Conservation (phyloP, 2,329 filamentous ascomycete genomes). For the Cercospora canescens region DNA sequence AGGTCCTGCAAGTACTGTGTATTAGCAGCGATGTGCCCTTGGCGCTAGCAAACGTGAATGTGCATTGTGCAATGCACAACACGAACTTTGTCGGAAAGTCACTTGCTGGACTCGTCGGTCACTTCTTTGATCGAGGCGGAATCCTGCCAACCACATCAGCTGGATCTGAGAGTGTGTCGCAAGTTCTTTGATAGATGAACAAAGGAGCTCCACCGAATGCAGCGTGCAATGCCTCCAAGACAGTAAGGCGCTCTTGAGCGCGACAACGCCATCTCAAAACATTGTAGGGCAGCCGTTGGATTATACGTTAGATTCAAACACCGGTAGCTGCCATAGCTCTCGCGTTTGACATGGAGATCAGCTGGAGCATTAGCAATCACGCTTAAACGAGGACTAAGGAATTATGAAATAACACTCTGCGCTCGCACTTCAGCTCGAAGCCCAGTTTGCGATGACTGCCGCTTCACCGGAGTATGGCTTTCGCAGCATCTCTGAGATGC, state of each 20-base stretch:
- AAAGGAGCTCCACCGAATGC: neutral
- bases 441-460: too few species aligned
- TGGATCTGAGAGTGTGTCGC: neutral
- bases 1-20: neutral
- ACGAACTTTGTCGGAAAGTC: neutral
- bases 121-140: neutral
- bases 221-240: neutral
- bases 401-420: too few species aligned
- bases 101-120: neutral
- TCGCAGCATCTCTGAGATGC: too few species aligned
- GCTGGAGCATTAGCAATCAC: too few species aligned
- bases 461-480: too few species aligned
- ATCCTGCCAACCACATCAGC: neutral
- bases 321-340: neutral
- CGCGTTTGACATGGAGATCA: too few species aligned
- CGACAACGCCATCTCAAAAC: neutral
- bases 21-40: neutral
- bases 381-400: too few species aligned
- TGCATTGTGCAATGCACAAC: neutral
- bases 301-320: neutral
- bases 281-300: neutral
- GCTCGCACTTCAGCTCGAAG: too few species aligned
- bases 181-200: neutral
- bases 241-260: neutral
- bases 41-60: neutral